These are phyloP conservation scores for Wickerhamomyces alni DNA, from an alignment of 805 yeast species.

Conservation along the genomic window DNA sequence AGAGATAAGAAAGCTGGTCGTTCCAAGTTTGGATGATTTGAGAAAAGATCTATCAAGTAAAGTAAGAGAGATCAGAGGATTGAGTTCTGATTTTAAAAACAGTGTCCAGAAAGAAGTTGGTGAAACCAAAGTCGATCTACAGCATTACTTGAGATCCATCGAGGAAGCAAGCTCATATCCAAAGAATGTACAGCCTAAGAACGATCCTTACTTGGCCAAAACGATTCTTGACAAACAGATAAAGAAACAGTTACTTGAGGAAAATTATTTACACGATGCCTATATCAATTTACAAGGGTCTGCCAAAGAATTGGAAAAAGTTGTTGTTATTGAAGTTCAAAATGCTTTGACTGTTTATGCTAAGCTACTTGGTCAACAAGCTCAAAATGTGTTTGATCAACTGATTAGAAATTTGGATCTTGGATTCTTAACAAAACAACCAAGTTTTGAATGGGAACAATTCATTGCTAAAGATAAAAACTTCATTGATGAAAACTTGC, in stretches of 20 bases:
- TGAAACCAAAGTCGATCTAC: slow-evolving; percentile 53
- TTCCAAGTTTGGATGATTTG: slow-evolving; percentile 63
- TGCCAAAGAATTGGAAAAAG: slow-evolving; percentile 83
- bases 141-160: slow-evolving; percentile 51
- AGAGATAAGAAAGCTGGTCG: slow-evolving; percentile 53
- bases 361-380: slow-evolving; percentile 63
- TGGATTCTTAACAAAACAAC: slow-evolving; percentile 71
- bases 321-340: slow-evolving; percentile 83
- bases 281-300: slow-evolving; percentile 80
- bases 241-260: slow-evolving; percentile 72
- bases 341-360: slow-evolving; percentile 71
- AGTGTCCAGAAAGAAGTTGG: slow-evolving; percentile 63
- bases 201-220: slow-evolving; percentile 81
- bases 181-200: slow-evolving; percentile 42
- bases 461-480: slow-evolving; percentile 68
- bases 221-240: slow-evolving; percentile 69
- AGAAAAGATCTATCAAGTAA: slow-evolving; percentile 74
- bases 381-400: slow-evolving; percentile 61
- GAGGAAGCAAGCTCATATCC: slow-evolving; percentile 50
- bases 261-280: slow-evolving; percentile 83
- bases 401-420: slow-evolving; percentile 59
- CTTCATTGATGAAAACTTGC: slow-evolving; percentile 58
- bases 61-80: slow-evolving; percentile 78
- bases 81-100: slow-evolving; percentile 81
- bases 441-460: slow-evolving; percentile 84